These are phyloP conservation scores for Aspergillus alliaceus DNA, from an alignment of 2,329 filamentous ascomycete species.

Conservation along the genomic window DNA sequence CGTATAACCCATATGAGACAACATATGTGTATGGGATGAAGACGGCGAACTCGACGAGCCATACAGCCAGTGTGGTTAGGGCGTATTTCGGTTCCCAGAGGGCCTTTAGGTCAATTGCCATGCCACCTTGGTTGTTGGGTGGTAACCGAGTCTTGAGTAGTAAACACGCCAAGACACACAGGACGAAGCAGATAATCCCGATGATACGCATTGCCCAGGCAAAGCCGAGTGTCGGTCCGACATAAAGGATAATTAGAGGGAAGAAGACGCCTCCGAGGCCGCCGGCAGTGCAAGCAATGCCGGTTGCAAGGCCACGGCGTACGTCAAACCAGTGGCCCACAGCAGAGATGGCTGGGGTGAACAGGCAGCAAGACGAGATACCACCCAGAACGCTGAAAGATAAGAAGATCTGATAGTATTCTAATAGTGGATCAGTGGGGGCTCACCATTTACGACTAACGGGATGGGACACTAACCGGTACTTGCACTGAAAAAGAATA, in stretches of 20 bases:
- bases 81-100: slow-evolving; percentile 26
- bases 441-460: neutral
- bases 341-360: slow-evolving; percentile 31
- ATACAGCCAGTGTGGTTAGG: slow-evolving; percentile 29
- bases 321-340: slow-evolving; percentile 38
- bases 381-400: slow-evolving; percentile 37
- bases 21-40: slow-evolving; percentile 40
- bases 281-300: slow-evolving; percentile 35
- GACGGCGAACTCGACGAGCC: slow-evolving; percentile 36
- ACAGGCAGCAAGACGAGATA: slow-evolving; percentile 29
- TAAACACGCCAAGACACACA: slow-evolving; percentile 21
- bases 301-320: slow-evolving; percentile 33
- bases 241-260: slow-evolving; percentile 32
- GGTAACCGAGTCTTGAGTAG: slow-evolving; percentile 25
- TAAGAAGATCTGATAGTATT: slow-evolving; percentile 40
- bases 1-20: slow-evolving; percentile 29
- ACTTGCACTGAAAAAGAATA: slow-evolving; percentile 31
- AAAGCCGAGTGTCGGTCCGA: slow-evolving; percentile 30
- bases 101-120: slow-evolving; percentile 22
- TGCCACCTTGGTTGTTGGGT: slow-evolving; percentile 14
- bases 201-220: slow-evolving; percentile 34
- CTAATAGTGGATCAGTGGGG: slow-evolving; percentile 5
- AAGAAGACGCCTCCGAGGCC: slow-evolving; percentile 38
- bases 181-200: slow-evolving; percentile 20
- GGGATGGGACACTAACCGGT: slow-evolving; percentile 12